Percentiles rank a stretch among this genome's conserved stretches.
Evolutionary conservation across 2,329 filamentous ascomycete genomes (phyloP).

Genomic region (Sporothrix schenckii): DNA sequence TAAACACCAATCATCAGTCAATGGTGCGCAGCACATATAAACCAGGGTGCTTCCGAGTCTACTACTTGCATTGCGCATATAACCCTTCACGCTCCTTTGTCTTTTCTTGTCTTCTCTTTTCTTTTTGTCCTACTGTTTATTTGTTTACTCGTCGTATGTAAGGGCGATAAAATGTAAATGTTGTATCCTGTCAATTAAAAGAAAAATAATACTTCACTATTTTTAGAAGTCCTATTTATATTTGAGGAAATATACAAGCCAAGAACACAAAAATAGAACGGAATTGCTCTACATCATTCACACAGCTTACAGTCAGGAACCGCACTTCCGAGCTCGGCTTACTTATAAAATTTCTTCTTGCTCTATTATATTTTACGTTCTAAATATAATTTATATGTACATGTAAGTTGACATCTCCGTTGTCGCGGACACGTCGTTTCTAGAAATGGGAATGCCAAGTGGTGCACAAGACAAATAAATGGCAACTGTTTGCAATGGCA

Average conservation of each 20-base stretch:
- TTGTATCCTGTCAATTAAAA: too few species aligned
- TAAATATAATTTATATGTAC: constrained; percentile 12
- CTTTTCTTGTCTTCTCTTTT: too few species aligned
- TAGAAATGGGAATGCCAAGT: not conserved
- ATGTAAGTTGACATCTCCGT: not conserved
- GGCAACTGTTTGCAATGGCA: not conserved
- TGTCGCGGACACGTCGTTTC: not conserved
- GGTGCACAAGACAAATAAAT: not conserved
- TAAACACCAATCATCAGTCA: too few species aligned
- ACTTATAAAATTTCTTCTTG: not conserved
- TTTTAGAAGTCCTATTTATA: not conserved
- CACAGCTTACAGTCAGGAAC: not conserved
- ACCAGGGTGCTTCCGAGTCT: too few species aligned
- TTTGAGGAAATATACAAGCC: not conserved
- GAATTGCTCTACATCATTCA: not conserved
- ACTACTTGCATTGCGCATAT: too few species aligned
- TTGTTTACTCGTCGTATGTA: too few species aligned
- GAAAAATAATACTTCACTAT: not conserved
- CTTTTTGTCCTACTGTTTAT: too few species aligned
- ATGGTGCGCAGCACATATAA: too few species aligned
- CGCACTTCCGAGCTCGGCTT: too few species aligned
- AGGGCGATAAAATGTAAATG: too few species aligned
- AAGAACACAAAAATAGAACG: not conserved
- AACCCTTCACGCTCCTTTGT: too few species aligned
- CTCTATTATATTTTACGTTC: not conserved